phyloP scores from a whole-genome alignment of 1,284 basidiomycete genomes.

The Mycocalia duriaeana region DNA sequence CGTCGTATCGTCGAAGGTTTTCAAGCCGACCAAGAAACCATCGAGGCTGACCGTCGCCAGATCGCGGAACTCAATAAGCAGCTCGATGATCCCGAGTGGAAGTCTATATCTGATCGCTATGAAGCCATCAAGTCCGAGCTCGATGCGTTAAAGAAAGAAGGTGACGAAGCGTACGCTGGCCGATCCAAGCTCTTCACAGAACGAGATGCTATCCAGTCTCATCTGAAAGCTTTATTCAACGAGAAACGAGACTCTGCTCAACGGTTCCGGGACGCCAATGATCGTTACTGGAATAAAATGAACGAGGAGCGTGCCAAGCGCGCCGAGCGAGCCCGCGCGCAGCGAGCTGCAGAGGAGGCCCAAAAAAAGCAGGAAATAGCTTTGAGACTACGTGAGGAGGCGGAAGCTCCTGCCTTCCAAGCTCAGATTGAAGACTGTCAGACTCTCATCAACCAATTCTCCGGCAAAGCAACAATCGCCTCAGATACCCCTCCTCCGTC shows the following conservation, averaged over 20 bases:
- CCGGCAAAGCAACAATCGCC: conserved; percentile 59
- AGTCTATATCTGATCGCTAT: conserved; percentile 79
- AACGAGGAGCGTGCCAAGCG: conserved; percentile 83
- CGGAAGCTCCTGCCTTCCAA: conserved; percentile 86
- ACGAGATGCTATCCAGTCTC: conserved; percentile 69
- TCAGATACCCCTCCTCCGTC: conserved; percentile 28
- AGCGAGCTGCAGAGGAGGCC: conserved; percentile 81
- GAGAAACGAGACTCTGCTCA: conserved; percentile 75
- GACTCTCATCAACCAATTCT: conserved; percentile 88
- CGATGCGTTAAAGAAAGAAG: conserved; percentile 81
- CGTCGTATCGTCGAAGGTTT: conserved; percentile 76
- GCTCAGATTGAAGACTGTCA: conserved; percentile 96
- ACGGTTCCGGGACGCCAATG: conserved; percentile 76
- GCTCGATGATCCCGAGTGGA: conserved; percentile 89
- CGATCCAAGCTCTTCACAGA: conserved; percentile 87
- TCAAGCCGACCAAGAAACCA: conserved; percentile 72
- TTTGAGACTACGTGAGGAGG: conserved; percentile 85
- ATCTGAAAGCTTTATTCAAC: conserved; percentile 73
- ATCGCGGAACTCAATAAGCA: conserved; percentile 82
- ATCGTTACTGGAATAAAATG: conserved; percentile 77
- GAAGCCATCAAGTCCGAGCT: conserved; percentile 85
- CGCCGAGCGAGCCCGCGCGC: conserved; percentile 73
- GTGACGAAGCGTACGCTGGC: conserved; percentile 81
- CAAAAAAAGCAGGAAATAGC: conserved; percentile 81
- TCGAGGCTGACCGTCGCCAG: conserved; percentile 75